Percentiles rank a stretch among this genome's conserved stretches.
Conservation (phyloP, 805 yeast genomes). For the Suhomyces kilbournensis region DNA sequence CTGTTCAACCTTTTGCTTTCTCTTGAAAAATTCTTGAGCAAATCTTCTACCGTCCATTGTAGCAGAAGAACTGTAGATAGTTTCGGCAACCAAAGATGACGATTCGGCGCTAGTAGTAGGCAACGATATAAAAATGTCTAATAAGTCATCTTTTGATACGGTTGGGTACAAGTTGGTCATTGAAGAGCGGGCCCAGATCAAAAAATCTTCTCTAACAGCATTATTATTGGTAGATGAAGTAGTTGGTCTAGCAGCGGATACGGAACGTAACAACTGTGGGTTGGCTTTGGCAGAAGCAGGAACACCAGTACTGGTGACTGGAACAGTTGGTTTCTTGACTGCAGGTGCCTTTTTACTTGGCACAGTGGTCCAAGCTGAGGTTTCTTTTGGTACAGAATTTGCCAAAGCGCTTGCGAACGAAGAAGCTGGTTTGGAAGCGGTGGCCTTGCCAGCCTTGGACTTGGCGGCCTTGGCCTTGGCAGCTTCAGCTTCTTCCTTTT, state of each 20-base stretch:
- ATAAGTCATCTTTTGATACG: constrained; percentile 73
- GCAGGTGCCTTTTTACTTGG: constrained; percentile 34
- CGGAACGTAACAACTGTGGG: constrained; percentile 38
- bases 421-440: constrained; percentile 6
- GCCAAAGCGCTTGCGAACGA: constrained; percentile 36
- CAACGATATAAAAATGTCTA: constrained; percentile 74
- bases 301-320: constrained; percentile 14
- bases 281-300: constrained; percentile 24
- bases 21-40: constrained; percentile 83
- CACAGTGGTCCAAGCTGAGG: constrained; percentile 47
- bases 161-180: constrained; percentile 67
- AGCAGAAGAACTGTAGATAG: constrained; percentile 82
- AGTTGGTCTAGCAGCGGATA: constrained; percentile 29
- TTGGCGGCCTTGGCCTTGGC: constrained; percentile 28
- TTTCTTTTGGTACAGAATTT: constrained; percentile 24
- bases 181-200: constrained; percentile 69
- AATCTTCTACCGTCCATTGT: constrained; percentile 94
- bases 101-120: constrained; percentile 71
- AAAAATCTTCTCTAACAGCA: constrained; percentile 51
- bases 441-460: constrained; percentile 8
- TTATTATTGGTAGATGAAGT: constrained; percentile 18
- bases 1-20: constrained; percentile 71
- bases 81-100: constrained; percentile 83
- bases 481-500: constrained; percentile 53
- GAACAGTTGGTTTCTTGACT: constrained; percentile 20